Conservation (phyloP, 352 stramenopile species). For the Phytophthora ramorum region DNA sequence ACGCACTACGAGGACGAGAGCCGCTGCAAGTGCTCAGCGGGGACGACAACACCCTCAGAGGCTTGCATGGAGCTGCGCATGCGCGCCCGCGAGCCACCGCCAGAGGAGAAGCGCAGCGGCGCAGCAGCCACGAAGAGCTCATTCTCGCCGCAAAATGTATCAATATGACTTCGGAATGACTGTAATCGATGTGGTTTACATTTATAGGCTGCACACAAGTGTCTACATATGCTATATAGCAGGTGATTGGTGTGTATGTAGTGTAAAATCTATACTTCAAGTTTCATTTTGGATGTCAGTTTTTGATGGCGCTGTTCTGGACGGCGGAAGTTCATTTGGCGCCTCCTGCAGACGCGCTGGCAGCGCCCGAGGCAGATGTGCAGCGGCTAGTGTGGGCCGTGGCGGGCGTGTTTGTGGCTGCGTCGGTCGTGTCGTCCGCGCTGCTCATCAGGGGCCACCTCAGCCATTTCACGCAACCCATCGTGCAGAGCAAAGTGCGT, state of each 20-base stretch:
- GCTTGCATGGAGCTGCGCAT: background rate
- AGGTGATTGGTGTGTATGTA: conserved; percentile 5
- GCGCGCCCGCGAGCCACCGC: conserved; percentile 6
- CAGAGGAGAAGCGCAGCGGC: conserved; percentile 25
- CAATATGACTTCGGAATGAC: no score
- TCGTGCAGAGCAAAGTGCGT: conserved; percentile 94
- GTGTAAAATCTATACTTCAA: conserved; percentile 29
- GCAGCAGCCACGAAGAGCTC: conserved; percentile 31
- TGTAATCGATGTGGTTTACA: background rate
- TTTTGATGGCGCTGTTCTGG: conserved; percentile 27
- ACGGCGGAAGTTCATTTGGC: conserved; percentile 19
- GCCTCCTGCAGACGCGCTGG: conserved; percentile 29
- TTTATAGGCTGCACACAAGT: background rate
- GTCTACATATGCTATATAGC: background rate
- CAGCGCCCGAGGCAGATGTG: conserved; percentile 58
- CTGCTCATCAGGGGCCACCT: conserved; percentile 93
- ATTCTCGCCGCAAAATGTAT: conserved; percentile 7
- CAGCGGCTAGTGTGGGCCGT: conserved; percentile 84
- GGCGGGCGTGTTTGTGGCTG: conserved; percentile 92
- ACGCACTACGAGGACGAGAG: conserved; percentile 2
- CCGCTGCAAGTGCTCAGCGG: conserved; percentile 8
- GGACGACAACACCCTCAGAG: conserved; percentile 2
- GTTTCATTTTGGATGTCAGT: background rate
- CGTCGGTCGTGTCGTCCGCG: conserved; percentile 89
- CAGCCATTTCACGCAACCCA: conserved; percentile 92